Base-by-base conservation (phyloP, 2,329 filamentous ascomycete species). In the Curvularia spicifera region DNA sequence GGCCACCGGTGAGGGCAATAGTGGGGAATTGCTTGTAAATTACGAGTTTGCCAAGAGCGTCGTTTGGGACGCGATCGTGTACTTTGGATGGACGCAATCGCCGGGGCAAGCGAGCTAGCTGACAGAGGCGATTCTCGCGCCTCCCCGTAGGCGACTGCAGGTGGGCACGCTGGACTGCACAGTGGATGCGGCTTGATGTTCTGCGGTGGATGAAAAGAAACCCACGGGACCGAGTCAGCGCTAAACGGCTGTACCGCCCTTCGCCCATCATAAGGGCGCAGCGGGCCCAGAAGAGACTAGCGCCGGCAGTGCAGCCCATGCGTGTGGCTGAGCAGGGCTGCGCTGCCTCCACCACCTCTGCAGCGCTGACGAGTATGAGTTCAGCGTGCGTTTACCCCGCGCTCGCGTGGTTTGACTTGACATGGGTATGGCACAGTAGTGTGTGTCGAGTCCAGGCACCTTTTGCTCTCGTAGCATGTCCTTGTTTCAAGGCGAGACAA, bases 241-340 rank as follows among this genome's bases (percentile, higher is more conserved):
- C 61, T 64, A 64, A 64, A 53, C 33, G 18, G 39, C 51, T 44
- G 37, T 56, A 60, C 55, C 61, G 61, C 61, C 61, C 59, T 62
- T 62, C 57, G n/a, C 45, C 44, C 50, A 52, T 28, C 24, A 35
- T 29, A 56, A 61, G 53, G 59, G 59, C 59, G 59, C 59, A 61
- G 59, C 45, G 10, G 31, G n/a, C 22, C 28, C 49, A 15, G 42
- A 54, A 53, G 48, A 33, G 56, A 52, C 48, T 59, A 53, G 53
- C 39, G 44, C 37, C 20, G 48, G 49, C 51, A 15, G 59, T 52
- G 55, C 55, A 47, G 40, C 55, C 43, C 12, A 39, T 8, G 7
- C 33, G 2, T 40, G 59, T 61, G 56, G 59, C 59, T 53, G 39
- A 56, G 56, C 45, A 26, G 42, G 40, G 44, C 35, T 51, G 29